phyloP scores from a whole-genome alignment of 1,284 basidiomycete genomes.

The Xanthoconium separans region DNA sequence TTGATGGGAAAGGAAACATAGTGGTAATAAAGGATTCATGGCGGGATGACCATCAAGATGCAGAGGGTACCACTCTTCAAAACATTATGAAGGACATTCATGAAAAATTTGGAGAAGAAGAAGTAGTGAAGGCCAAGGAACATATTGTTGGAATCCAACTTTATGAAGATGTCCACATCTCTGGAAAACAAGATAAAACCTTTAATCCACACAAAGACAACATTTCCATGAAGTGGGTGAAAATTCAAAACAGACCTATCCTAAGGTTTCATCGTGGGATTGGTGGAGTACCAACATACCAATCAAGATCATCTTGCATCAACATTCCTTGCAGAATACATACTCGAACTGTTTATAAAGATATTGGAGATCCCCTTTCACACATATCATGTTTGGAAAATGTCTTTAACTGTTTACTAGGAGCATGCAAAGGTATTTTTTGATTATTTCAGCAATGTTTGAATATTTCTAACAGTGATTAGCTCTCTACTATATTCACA shows the following conservation, averaged over 20 bases:
- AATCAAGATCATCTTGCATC: too few species aligned
- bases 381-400: neutral
- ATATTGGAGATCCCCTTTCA: neutral
- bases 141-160: conserved; percentile 1
- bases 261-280: neutral
- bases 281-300: too few species aligned
- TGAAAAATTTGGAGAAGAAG: neutral
- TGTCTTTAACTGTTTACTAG: too few species aligned
- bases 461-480: neutral
- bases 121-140: neutral
- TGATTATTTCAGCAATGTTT: too few species aligned
- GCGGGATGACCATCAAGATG: neutral
- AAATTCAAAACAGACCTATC: neutral
- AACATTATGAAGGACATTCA: neutral
- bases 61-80: conserved; percentile 1
- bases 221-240: neutral
- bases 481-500: conserved; percentile 4
- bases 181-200: neutral
- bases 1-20: neutral
- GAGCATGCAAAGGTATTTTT: too few species aligned
- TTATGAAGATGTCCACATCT: conserved; percentile 4
- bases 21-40: conserved; percentile 12
- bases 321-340: too few species aligned
- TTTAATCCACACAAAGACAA: neutral
- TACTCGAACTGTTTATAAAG: neutral